Conservation (phyloP, 257 asterid species). For the Fraxinus pennsylvanica region DNA sequence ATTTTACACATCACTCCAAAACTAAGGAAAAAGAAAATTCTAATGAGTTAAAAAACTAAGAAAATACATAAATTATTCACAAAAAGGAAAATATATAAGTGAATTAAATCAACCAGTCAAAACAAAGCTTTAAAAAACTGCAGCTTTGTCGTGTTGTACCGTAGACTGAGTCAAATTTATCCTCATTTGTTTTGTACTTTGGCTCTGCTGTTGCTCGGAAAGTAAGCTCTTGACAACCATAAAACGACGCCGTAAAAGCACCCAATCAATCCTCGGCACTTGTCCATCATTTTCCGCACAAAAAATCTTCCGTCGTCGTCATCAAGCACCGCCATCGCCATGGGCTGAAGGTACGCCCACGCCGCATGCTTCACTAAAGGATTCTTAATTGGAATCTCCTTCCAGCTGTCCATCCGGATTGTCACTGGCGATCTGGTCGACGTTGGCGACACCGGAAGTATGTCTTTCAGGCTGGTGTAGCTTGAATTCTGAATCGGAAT, state of each 20-base stretch:
- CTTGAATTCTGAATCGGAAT: slow-evolving; percentile 19
- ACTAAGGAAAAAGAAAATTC: neutral
- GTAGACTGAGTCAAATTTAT: slow-evolving; percentile 30
- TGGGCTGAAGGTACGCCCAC: slow-evolving; percentile 87
- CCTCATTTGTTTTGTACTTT: slow-evolving; percentile 12
- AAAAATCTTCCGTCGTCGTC: slow-evolving; percentile 26
- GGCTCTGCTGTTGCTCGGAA: neutral
- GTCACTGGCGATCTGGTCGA: slow-evolving; percentile 36
- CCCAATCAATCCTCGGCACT: slow-evolving; percentile 36
- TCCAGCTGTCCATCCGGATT: slow-evolving; percentile 51
- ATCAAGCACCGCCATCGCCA: slow-evolving; percentile 35
- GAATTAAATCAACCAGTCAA: neutral
- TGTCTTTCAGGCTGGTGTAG: slow-evolving; percentile 75
- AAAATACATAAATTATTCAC: neutral
- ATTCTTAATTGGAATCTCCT: slow-evolving; percentile 77
- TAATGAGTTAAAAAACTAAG: neutral
- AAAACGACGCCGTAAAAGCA: slow-evolving; percentile 57
- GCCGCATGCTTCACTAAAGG: slow-evolving; percentile 87
- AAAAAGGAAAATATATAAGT: neutral
- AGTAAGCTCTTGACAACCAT: slow-evolving; percentile 31
- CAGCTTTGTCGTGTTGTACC: slow-evolving; percentile 25
- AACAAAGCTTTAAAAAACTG: slow-evolving; percentile 32
- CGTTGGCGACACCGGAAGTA: slow-evolving; percentile 46
- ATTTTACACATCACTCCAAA: neutral
- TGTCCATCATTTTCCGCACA: slow-evolving; percentile 38